Evolutionary conservation across 2,329 filamentous ascomycete genomes (phyloP).

Genomic region (Fusarium tricinctum): DNA sequence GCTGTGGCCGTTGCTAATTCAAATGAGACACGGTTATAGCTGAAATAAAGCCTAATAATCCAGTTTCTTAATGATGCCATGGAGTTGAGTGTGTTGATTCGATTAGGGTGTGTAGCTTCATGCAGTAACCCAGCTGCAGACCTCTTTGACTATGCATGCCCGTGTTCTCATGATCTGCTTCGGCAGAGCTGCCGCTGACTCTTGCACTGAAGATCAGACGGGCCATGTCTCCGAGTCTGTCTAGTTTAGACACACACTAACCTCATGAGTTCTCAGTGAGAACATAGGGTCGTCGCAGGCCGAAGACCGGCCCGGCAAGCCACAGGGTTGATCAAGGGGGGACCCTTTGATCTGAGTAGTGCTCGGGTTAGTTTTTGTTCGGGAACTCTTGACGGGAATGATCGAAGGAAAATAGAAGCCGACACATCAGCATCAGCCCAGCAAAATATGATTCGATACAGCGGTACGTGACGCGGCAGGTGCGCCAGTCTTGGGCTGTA

Average conservation of each 20-base stretch:
- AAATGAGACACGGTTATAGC: not conserved
- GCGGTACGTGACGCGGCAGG: constrained; percentile 35
- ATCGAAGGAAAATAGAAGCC: constrained; percentile 21
- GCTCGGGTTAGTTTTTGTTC: constrained; percentile 18
- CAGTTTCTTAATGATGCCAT: constrained; percentile 6
- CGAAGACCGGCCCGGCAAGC: constrained; percentile 40
- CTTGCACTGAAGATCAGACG: constrained; percentile 29
- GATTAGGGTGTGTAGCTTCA: constrained; percentile 8
- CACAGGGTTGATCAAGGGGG: constrained; percentile 14
- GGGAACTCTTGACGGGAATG: constrained; percentile 26
- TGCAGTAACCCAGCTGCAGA: constrained; percentile 19
- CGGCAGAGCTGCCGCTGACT: constrained; percentile 37
- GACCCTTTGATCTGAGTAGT: constrained; percentile 32
- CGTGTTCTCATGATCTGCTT: constrained; percentile 28
- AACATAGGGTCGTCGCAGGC: constrained; percentile 24
- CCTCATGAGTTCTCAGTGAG: constrained; percentile 17
- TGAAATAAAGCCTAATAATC: constrained; percentile 3
- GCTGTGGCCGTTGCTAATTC: constrained; percentile 19
- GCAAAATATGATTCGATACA: constrained; percentile 36
- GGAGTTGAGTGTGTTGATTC: constrained; percentile 12
- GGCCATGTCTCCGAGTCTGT: constrained; percentile 28
- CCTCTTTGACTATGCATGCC: constrained; percentile 15
- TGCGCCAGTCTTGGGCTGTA: constrained; percentile 10
- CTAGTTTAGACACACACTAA: constrained; percentile 32
- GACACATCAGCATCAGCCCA: constrained; percentile 28